phyloP scores from a whole-genome alignment of 2,329 filamentous ascomycete genomes.

The Fonsecaea monophora region DNA sequence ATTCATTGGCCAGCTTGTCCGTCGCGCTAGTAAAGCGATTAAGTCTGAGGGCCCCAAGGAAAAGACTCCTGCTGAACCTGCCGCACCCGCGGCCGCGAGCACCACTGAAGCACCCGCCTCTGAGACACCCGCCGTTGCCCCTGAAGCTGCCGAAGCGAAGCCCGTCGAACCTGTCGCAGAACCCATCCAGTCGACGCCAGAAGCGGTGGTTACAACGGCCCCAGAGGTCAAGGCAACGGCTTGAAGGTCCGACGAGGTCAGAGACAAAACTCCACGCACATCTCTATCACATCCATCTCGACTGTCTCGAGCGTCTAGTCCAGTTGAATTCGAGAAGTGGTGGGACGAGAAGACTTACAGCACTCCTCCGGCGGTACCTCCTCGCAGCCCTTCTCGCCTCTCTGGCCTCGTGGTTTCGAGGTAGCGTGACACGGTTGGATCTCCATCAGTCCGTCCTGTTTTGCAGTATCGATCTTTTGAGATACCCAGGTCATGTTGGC shows the following conservation, averaged over 20 bases:
- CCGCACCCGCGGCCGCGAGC: conserved; percentile 21
- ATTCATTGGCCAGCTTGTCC: conserved; percentile 57
- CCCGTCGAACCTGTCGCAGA: conserved; percentile 35
- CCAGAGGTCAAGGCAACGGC: conserved; percentile 40
- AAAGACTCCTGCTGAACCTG: conserved; percentile 44
- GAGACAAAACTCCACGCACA: conserved; percentile 39
- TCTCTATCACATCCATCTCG: conserved; percentile 39
- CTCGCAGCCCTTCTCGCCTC: conserved; percentile 42
- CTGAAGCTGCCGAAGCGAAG: conserved; percentile 32
- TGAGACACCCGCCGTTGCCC: conserved; percentile 43
- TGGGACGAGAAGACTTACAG: conserved; percentile 41
- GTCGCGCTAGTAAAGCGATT: conserved; percentile 57
- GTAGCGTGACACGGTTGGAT: conserved; percentile 31
- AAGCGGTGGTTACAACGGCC: conserved; percentile 28
- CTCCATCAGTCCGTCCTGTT: conserved; percentile 14
- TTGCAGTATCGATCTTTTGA: conserved; percentile 23
- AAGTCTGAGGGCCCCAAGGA: conserved; percentile 47
- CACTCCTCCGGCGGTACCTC: conserved; percentile 34
- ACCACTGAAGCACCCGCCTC: conserved; percentile 35
- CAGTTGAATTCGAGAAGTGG: conserved; percentile 44
- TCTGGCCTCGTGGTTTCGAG: conserved; percentile 41
- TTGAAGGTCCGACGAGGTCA: conserved; percentile 43
- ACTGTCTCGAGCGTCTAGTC: conserved; percentile 39
- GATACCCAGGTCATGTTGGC: conserved; percentile 22
- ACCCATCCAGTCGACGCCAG: conserved; percentile 25